These are phyloP conservation scores for Verbascum thapsus DNA, from an alignment of 257 asterid species.

Conservation along the genomic window DNA sequence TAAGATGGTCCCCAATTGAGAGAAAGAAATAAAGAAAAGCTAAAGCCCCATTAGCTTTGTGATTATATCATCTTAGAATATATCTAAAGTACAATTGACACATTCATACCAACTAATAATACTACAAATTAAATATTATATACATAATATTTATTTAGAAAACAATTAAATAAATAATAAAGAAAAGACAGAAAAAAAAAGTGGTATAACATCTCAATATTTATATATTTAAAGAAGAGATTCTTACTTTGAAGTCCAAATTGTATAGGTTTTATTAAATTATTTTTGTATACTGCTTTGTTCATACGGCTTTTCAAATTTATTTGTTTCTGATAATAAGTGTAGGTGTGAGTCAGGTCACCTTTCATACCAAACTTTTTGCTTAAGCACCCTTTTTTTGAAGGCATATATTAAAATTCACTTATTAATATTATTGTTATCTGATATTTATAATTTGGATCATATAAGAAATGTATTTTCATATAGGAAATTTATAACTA, in stretches of 20 bases:
- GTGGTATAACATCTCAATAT: slow-evolving; percentile 8
- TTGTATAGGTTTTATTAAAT: slow-evolving; percentile 31
- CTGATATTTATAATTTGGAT: no score
- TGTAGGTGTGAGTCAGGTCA: slow-evolving; percentile 26
- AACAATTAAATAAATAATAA: no score
- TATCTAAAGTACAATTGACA: slow-evolving; percentile 31
- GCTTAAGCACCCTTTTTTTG: slow-evolving; percentile 13
- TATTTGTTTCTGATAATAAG: no score
- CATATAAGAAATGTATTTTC: no score
- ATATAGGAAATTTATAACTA: no score
- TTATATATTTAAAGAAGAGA: slow-evolving; percentile 21
- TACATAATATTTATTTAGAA: no score
- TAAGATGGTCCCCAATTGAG: slow-evolving; percentile 38
- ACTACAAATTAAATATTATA: not conserved
- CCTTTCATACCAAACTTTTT: slow-evolving; percentile 39
- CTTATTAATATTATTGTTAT: not conserved
- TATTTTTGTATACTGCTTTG: slow-evolving; percentile 7
- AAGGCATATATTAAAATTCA: not conserved
- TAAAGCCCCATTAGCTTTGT: not conserved
- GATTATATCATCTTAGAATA: slow-evolving; percentile 31
- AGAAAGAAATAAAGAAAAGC: not conserved
- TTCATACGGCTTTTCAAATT: slow-evolving; percentile 26
- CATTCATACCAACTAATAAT: slow-evolving; percentile 34
- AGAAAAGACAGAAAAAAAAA: slow-evolving; percentile 2
- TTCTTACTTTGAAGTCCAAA: slow-evolving; percentile 40